Conservation (phyloP, 2,329 filamentous ascomycete species). For the Fusarium sp. region DNA sequence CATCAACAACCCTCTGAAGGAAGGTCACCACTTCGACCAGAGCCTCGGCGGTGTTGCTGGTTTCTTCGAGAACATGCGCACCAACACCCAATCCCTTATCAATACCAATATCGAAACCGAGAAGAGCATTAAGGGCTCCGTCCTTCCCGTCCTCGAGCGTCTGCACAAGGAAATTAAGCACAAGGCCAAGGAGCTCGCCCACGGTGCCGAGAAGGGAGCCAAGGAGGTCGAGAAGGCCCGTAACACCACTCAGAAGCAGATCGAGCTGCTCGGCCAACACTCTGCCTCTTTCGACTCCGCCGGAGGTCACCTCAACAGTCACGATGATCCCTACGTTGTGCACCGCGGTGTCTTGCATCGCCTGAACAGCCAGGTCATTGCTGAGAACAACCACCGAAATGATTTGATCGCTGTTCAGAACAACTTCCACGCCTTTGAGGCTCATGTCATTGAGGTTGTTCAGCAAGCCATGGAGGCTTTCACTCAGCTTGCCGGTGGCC, state of each 20-base stretch:
- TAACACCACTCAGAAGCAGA: constrained; percentile 89
- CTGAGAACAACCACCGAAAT: constrained; percentile 96
- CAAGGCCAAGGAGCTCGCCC: constrained; percentile 88
- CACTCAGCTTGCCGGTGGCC: constrained; percentile 80
- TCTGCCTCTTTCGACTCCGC: constrained; percentile 82
- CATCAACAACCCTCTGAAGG: constrained; percentile 84
- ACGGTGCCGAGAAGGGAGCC: constrained; percentile 82
- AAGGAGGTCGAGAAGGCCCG: constrained; percentile 95
- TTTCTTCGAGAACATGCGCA: constrained; percentile 92
- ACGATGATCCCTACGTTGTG: constrained; percentile 89
- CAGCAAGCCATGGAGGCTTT: constrained; percentile 87
- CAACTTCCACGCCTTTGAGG: constrained; percentile 88
- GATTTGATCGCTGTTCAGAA: constrained; percentile 92
- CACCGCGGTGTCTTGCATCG: constrained; percentile 84
- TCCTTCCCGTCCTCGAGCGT: constrained; percentile 88
- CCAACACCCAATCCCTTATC: constrained; percentile 90
- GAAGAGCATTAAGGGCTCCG: constrained; percentile 85
- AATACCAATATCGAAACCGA: constrained; percentile 93
- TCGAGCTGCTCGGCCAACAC: constrained; percentile 90
- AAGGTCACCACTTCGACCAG: constrained; percentile 94
- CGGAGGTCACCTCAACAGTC: constrained; percentile 75
- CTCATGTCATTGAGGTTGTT: constrained; percentile 83
- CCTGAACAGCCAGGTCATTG: constrained; percentile 87
- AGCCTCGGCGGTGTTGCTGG: constrained; percentile 86
- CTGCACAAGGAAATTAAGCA: constrained; percentile 97